Evolutionary conservation across 306 rosid species (phyloP), one percentile per base, ranked within the genome.

Genomic region (Vigna radiata): DNA sequence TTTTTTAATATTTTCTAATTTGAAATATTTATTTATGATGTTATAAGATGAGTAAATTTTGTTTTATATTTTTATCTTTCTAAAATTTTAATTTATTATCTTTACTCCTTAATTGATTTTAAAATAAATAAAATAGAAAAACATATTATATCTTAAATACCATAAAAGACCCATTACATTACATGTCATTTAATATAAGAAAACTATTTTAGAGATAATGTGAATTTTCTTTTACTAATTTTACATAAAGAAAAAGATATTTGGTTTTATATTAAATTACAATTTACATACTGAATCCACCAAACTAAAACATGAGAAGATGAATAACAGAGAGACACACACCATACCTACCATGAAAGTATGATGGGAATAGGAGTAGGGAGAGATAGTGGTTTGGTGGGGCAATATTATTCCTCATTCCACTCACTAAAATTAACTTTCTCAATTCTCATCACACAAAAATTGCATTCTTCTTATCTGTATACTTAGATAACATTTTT

Each of bases 351-450:
- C 14, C 19, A 27, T 12, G 25, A 25, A 4, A 58, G 37, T 2
- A 5, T 58, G 1, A 55, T 36, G 15, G 14, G 3, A 5, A 33
- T 37, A 52, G 29, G 19, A 37, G 0, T 10, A n/a, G 19, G 11
- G 68, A 6, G 56, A 18, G 33, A 0, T 36, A 13, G 79, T 29
- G 50, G 61, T 36, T 19, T 44, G 43, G 67, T 25, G 59, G 53
- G 47, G 10, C n/a, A 56, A 52, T 43, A 36, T 36, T 37, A 50
- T 65, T 52, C 65, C 13, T 14, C n/a, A 66, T 7, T 66, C 71
- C 53, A 65, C 17, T 21, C 29, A 50, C 54, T 18, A 41, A 66
- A 53, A 37, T 54, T 46, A 39, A n/a, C 56, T 14, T 54, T 55
- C 41, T 6, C 73, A 66, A 2, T 39, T 53, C 48, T 12, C 75